These are phyloP conservation scores for Echinochloa phyllopogon DNA, from an alignment of 176 grass and related monocot species.

Conservation along the genomic window DNA sequence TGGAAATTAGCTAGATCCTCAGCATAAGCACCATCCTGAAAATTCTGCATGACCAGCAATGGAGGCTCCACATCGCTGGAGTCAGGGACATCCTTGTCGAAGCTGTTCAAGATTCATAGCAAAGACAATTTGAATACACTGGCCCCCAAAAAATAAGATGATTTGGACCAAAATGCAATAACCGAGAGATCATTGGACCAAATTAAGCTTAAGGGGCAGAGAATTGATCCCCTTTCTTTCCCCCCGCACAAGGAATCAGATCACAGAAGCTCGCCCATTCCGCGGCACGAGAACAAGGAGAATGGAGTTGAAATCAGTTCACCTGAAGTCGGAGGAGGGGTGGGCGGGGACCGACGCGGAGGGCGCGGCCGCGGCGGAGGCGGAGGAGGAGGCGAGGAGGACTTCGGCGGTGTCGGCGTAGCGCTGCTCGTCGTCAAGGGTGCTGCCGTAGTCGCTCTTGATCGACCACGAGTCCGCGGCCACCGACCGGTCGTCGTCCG, in stretches of 20 bases:
- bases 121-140: neutral
- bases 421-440: conserved; percentile 95
- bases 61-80: conserved; percentile 63
- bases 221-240: neutral
- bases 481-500: conserved; percentile 92
- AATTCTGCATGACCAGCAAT: conserved; percentile 68
- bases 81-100: conserved; percentile 83
- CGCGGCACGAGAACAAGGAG: neutral
- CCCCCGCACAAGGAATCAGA: conserved; percentile 26
- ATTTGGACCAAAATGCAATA: neutral
- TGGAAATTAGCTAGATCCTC: conserved; percentile 79
- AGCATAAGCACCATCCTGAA: conserved; percentile 62
- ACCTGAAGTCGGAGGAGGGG: conserved; percentile 81
- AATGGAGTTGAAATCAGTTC: neutral
- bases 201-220: conserved; percentile 4
- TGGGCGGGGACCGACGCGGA: conserved; percentile 49
- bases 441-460: conserved; percentile 97
- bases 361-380: conserved; percentile 51
- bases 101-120: conserved; percentile 56
- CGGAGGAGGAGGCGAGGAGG: conserved; percentile 59
- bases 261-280: conserved; percentile 10
- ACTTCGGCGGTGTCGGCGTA: conserved; percentile 83
- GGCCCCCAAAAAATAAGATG: neutral
- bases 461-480: conserved; percentile 99
- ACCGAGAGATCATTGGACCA: conserved; percentile 12